Evolutionary conservation across 1,284 basidiomycete species (phyloP), one percentile per base, ranked within the genome.

Genomic region (Naganishia sp.): DNA sequence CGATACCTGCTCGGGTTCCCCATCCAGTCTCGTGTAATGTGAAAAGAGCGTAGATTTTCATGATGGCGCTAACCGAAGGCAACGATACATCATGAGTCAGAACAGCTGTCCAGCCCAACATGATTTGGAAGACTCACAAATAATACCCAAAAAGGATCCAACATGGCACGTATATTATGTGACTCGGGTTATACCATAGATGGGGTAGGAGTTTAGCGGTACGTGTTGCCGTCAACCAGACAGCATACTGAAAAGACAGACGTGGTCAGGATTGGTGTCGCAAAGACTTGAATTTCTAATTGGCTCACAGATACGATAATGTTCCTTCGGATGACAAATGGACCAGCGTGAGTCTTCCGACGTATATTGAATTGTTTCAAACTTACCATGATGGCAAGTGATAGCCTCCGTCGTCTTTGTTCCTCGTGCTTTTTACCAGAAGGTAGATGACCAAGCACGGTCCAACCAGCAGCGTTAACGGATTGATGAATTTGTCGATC

Each of bases 401-500:
- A 76, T 92, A 94, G 31, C 90, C 91, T 54, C 91, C 90, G 35
- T 87, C 72, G 0, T 83, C 83, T 11, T 87, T 78, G 1, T 86
- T 81, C 63, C 86, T 85, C 0, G 88, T 90, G 76, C 86, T 88
- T 82, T 92, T 91, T 76, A 85, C 88, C 58, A 91, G 84, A 56
- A 94, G 82, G 71, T 86, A 85, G 4, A 85, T 82, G 60, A 94
- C 90, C 46, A 94, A 84, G 70, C 82, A 83, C 1, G 90, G 92
- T 1, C 92, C 92, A 23, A 89, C 85, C 32, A 94, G 85, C 25
- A 94, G 84, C 1, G 92, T 94, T 70, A 94, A 83, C 1, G 92
- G 92, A 77, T 94, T 94, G 81, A 94, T 88, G 57, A 94, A 84
- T 75, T 94, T 94, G 82, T 94, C 92, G 58, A 92, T 87, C 92